Base-by-base conservation (phyloP, 345 rosid genomes). In the Iberis pinnata region DNA sequence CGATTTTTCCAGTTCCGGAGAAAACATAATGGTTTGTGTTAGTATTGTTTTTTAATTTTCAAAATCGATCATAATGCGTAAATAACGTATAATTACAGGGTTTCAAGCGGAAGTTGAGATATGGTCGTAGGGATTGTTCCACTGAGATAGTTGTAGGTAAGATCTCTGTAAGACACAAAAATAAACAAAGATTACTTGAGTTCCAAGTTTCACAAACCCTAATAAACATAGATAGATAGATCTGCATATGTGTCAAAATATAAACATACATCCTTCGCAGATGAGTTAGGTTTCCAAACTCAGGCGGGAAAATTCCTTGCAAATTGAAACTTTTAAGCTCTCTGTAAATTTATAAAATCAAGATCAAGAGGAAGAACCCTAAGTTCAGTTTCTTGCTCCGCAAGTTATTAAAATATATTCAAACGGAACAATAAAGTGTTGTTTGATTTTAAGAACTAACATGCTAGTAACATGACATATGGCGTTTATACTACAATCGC, bases 121-220 rank as follows among this genome's bases (percentile, higher is more conserved):
- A 92, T 62, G 12, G 66, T 80, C 7, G 60, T 18, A 11, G 96
- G 96, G 27, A 92, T 70, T 15, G 86, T 24, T 63, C 98, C 98
- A 60, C 7, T 78, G 47, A 92, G 45, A 49, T 67, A 83, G 78
- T 88, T 92, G 49, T 82, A 81, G 10, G 67, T 31, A 32, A 92
- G 78, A 65, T 92, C 96, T 8, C 98, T 92, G 81, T 39, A 58
- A n/a, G n/a, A n/a, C n/a, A n/a, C n/a, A n/a, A n/a, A n/a, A 13
- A 32, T 31, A 40, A 45, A n/a, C n/a, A 22, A 29, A 22, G 56
- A 31, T 53, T 39, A 13, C 65, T 58, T 58, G 22, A 38, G n/a
- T 20, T 2, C 7, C 70, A 65, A 65, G 57, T 37, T n/a, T n/a
- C n/a, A n/a, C n/a, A n/a, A n/a, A n/a, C n/a, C n/a, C n/a, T n/a